Base-by-base conservation (phyloP, 331 rosid species). In the Dryas integrifolia region DNA sequence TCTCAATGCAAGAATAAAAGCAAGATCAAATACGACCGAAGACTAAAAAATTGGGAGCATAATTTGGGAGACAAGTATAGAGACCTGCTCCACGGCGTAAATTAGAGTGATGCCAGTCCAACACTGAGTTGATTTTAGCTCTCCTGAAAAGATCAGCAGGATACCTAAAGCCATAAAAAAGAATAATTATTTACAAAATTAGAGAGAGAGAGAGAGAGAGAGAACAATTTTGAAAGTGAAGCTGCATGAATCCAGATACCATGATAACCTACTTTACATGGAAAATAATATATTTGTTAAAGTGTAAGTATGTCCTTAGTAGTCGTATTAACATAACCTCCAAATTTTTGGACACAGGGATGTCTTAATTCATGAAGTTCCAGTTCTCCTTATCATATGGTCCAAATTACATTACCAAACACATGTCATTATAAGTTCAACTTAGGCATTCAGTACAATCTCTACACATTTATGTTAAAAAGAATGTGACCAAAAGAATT, bases 51-150 rank as follows among this genome's bases (percentile, higher is more conserved):
- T 4, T 56, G 24, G 38, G 18, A 70, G 52, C 39, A 62, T 65
- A 8, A 46, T 3, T 48, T 61, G 53, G 26, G 41, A 51, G 72
- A 21, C 38, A 48, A 64, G 43, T 55, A 65, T 65, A 35, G 70
- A 35, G 38, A 94, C 98, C 90, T 81, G 98, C 87, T 15, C 98
- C 96, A 6, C 8, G 84, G 44, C 96, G 96, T 80, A 94, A 82
- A 66, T 94, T 88, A 58, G 82, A 75, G 77, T 91, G 98, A 72
- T 94, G 89, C 98, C 97, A 94, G 82, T 92, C 92, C 84, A 94
- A 76, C 35, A 94, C 92, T 0, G 91, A 86, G 70, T 94, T 81
- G 49, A 94, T 86, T 85, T 77, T 91, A 75, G 97, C 96, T 87
- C 90, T 90, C 86, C 88, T 83, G 53, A 83, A 82, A 75, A 84